These are phyloP conservation scores for Barnettozyma siamensis DNA, from an alignment of 805 yeast genomes.

Conservation along the genomic window DNA sequence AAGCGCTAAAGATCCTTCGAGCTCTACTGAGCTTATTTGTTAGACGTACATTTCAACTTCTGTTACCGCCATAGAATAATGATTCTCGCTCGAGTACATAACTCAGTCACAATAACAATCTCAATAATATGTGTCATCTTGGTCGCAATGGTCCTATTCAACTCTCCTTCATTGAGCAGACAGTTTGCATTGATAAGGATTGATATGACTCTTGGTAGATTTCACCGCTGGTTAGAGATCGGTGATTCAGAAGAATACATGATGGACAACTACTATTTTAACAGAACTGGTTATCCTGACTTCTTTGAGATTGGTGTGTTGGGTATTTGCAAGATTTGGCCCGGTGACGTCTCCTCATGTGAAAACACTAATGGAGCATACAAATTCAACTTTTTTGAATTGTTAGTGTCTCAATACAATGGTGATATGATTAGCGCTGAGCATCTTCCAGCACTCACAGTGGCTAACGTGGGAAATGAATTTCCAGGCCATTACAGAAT, in stretches of 20 bases:
- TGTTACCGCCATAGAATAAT: too few relatives aligned
- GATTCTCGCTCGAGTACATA: not conserved
- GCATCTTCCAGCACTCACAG: not conserved
- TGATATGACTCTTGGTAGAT: not conserved
- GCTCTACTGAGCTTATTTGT: too few relatives aligned
- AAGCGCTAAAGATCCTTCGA: too few relatives aligned
- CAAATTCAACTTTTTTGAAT: slow-evolving; percentile 4
- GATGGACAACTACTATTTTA: not conserved
- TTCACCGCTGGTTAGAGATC: not conserved
- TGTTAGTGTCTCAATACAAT: not conserved
- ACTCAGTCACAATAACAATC: not conserved
- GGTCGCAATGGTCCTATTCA: not conserved
- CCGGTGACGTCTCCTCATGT: not conserved
- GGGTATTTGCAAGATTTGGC: not conserved
- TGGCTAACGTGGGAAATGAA: not conserved
- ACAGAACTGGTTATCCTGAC: slow-evolving; percentile 5
- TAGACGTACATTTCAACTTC: too few relatives aligned
- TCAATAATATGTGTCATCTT: not conserved
- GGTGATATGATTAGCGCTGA: slow-evolving; percentile 3
- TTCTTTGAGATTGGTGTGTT: slow-evolving; percentile 1
- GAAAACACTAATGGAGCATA: not conserved
- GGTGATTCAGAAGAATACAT: slow-evolving; percentile 1
- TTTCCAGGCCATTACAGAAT: not conserved
- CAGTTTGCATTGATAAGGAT: not conserved
- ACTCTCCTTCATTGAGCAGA: not conserved